Conservation (phyloP, 176 grass and related monocot genomes). For the Paspalum vaginatum region DNA sequence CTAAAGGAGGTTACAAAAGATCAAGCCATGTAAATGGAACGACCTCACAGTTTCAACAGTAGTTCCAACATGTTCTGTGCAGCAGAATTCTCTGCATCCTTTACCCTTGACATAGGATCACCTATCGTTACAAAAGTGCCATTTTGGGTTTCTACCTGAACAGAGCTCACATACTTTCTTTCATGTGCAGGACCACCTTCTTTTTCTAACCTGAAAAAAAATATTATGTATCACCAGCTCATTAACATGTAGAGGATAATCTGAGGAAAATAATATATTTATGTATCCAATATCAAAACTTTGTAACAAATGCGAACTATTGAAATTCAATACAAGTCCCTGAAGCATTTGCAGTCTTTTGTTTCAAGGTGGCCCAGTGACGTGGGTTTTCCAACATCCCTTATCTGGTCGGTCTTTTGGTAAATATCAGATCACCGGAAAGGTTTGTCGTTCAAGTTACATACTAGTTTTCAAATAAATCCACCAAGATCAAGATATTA, state of each 20-base stretch:
- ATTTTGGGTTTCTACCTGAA: constrained; percentile 46
- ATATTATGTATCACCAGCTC: background rate
- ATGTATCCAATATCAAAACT: background rate
- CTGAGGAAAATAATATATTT: background rate
- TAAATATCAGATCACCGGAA: background rate
- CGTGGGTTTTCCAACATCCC: background rate
- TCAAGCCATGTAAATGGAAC: background rate
- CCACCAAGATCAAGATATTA: background rate
- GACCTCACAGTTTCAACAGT: constrained; percentile 32
- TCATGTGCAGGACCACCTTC: constrained; percentile 70
- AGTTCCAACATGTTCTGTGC: constrained; percentile 66
- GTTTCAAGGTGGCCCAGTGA: background rate
- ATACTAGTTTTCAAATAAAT: background rate
- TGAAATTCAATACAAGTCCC: background rate
- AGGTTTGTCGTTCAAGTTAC: background rate
- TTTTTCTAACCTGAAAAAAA: constrained; percentile 72
- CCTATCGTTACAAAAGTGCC: constrained; percentile 51
- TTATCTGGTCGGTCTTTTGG: background rate
- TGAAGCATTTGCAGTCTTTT: background rate
- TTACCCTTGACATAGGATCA: constrained; percentile 64
- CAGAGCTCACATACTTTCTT: constrained; percentile 71
- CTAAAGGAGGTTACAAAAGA: background rate
- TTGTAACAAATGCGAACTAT: background rate
- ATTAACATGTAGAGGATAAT: background rate
- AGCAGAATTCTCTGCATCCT: constrained; percentile 76